phyloP scores from a whole-genome alignment of 169 alveolate genomes.

The Plasmodium berghei region DNA sequence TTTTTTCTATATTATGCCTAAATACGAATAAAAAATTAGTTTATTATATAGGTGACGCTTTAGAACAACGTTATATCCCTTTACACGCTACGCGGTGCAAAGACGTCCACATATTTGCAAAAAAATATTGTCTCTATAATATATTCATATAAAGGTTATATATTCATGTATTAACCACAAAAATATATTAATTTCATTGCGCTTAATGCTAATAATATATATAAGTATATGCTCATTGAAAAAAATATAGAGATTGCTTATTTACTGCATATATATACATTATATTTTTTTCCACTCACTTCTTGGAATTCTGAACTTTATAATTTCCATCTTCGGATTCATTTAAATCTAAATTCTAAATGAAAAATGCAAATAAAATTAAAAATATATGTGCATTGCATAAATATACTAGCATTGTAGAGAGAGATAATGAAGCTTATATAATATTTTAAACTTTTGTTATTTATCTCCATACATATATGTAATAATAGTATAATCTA shows the following conservation, averaged over 20 bases:
- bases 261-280: neutral
- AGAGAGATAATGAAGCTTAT: too few species aligned
- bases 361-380: neutral
- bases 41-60: neutral
- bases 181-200: too few species aligned
- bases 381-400: neutral
- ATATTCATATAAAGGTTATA: neutral
- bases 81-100: neutral
- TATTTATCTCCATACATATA: too few species aligned
- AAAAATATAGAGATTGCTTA: neutral
- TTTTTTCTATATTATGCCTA: constrained; percentile 61
- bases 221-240: neutral
- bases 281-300: constrained; percentile 17
- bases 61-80: neutral
- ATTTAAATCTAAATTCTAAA: constrained; percentile 33
- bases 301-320: constrained; percentile 49
- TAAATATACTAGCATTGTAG: too few species aligned
- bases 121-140: neutral
- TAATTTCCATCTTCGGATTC: constrained; percentile 33
- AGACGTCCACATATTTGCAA: neutral
- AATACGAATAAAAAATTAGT: neutral
- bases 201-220: too few species aligned
- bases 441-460: too few species aligned
- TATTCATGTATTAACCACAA: neutral
- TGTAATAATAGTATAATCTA: too few species aligned